Evolutionary conservation across 164 flowering plant genomes (phyloP).

Genomic region (Nelumbo lutea): DNA sequence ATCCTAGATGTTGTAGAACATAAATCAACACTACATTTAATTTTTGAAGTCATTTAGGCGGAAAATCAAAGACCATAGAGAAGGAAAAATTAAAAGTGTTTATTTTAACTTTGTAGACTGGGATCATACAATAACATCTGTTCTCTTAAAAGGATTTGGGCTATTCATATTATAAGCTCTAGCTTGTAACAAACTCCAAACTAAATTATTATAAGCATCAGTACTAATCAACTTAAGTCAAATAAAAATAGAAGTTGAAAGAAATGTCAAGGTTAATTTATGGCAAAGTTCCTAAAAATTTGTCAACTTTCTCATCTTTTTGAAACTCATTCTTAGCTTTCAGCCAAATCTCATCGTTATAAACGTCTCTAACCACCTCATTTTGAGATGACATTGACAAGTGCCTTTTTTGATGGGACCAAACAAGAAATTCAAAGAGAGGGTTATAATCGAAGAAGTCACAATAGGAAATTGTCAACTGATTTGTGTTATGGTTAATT

Average conservation of each 20-base stretch:
- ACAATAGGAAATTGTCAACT: slow-evolving; percentile 32
- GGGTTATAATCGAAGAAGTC: slow-evolving; percentile 60
- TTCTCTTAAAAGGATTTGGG: slow-evolving; percentile 58
- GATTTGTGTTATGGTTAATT: slow-evolving; percentile 13
- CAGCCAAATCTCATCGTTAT: slow-evolving; percentile 77
- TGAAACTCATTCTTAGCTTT: slow-evolving; percentile 45
- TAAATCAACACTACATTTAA: no score
- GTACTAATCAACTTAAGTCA: neutral
- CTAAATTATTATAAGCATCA: slow-evolving; percentile 27
- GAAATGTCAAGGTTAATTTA: slow-evolving; percentile 42
- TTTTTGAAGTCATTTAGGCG: no score
- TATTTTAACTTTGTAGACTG: slow-evolving; percentile 72
- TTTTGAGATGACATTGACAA: slow-evolving; percentile 46
- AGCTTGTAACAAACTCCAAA: slow-evolving; percentile 85
- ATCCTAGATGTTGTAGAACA: no score
- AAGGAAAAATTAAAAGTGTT: no score
- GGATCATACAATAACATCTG: slow-evolving; percentile 80
- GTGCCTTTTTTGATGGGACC: slow-evolving; percentile 48
- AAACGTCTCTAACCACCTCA: slow-evolving; percentile 86
- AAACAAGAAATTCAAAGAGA: slow-evolving; percentile 75
- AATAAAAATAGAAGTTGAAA: neutral
- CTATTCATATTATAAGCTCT: slow-evolving; percentile 83
- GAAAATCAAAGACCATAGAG: no score
- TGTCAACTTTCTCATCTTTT: slow-evolving; percentile 69
- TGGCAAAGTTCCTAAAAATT: slow-evolving; percentile 90